These are phyloP conservation scores for Adansonia grandidieri DNA, from an alignment of 441 rosid genomes.

Conservation along the genomic window DNA sequence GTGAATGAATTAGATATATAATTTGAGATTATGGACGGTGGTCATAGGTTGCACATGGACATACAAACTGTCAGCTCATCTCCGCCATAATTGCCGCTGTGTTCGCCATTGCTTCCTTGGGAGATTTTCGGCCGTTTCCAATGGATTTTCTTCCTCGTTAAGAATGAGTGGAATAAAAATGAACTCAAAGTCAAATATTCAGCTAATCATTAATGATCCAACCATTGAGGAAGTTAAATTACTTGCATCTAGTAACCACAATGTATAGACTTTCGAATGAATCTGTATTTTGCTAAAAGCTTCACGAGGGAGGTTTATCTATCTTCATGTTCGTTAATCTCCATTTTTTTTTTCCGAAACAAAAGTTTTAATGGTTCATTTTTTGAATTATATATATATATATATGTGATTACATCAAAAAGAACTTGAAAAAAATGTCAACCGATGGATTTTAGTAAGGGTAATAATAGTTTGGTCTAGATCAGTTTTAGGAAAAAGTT, in stretches of 20 bases:
- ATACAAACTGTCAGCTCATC: slow-evolving; percentile 91
- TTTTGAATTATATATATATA: neutral
- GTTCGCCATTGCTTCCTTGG: slow-evolving; percentile 64
- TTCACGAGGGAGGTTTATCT: neutral
- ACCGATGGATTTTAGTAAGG: no score
- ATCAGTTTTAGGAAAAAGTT: no score
- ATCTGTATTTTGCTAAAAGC: neutral
- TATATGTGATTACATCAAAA: neutral
- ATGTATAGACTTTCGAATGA: neutral
- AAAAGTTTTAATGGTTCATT: neutral
- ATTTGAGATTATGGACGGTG: slow-evolving; percentile 26
- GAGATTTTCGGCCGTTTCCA: slow-evolving; percentile 90
- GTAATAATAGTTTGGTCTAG: no score
- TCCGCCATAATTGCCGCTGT: slow-evolving; percentile 85
- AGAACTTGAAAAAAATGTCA: no score
- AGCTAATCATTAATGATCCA: slow-evolving; percentile 44
- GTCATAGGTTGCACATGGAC: slow-evolving; percentile 95
- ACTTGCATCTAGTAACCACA: slow-evolving; percentile 29
- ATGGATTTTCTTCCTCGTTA: slow-evolving; percentile 95
- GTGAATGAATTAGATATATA: no score
- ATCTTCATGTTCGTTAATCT: neutral
- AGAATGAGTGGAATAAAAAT: slow-evolving; percentile 86
- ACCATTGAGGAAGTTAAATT: slow-evolving; percentile 60
- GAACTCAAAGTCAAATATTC: slow-evolving; percentile 57
- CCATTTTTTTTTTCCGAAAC: neutral